Percentiles rank a stretch among this genome's conserved stretches.
Evolutionary conservation across 1,284 basidiomycete genomes (phyloP).

Genomic region (Fistulina hepatica): DNA sequence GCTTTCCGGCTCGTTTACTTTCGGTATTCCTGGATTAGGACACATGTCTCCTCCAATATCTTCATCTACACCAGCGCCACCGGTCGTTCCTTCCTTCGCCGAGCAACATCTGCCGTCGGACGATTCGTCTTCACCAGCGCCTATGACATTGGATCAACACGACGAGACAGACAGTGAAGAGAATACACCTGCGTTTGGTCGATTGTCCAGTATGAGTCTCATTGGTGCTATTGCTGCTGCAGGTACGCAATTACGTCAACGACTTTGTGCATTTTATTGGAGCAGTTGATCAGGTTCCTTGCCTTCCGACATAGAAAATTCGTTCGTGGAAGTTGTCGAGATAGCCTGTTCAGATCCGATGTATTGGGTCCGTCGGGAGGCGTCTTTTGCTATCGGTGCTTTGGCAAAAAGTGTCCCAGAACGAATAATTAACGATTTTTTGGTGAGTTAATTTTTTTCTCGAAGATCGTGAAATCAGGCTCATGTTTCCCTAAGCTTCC

Average conservation of each 20-base stretch:
- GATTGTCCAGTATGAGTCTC: conserved; percentile 87
- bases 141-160: conserved; percentile 20
- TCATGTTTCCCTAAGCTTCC: conserved; percentile 46
- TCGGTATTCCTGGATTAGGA: no score
- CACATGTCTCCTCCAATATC: no score
- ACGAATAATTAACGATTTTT: conserved; percentile 49
- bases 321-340: conserved; percentile 78
- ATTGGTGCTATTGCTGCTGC: conserved; percentile 78
- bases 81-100: no score
- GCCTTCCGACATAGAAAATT: conserved; percentile 46
- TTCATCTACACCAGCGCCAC: no score
- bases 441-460: conserved; percentile 39
- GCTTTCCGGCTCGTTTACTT: no score
- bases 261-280: conserved; percentile 6
- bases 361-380: conserved; percentile 83
- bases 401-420: conserved; percentile 77
- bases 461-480: conserved; percentile 1
- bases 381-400: conserved; percentile 80
- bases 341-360: conserved; percentile 69
- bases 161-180: conserved; percentile 25
- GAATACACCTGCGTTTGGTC: conserved; percentile 75
- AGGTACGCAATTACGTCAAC: conserved; percentile 32
- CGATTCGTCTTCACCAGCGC: no score
- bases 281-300: conserved; percentile 38
- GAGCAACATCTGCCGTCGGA: no score